These are phyloP conservation scores for Niebla homalea DNA, from an alignment of 495 filamentous ascomycete species.

Conservation along the genomic window DNA sequence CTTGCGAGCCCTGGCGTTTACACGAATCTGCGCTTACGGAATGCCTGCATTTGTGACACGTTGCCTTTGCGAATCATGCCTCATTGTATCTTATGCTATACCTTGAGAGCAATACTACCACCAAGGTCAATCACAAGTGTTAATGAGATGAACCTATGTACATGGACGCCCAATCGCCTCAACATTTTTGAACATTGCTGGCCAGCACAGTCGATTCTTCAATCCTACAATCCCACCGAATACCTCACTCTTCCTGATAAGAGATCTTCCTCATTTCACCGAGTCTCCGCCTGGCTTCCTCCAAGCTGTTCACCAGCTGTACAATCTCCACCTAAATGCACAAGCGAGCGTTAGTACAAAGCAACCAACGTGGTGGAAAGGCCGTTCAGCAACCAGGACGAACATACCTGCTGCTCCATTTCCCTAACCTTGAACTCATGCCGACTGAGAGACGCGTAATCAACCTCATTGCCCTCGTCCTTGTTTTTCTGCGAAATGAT, in stretches of 20 bases:
- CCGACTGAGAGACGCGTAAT: conserved; percentile 73
- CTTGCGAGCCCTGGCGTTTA: too few relatives aligned
- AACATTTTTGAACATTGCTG: too few relatives aligned
- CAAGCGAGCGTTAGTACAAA: conserved; percentile 10
- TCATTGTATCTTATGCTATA: too few relatives aligned
- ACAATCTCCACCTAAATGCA: conserved; percentile 76
- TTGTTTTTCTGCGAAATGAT: conserved; percentile 79
- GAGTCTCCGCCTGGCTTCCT: conserved; percentile 66
- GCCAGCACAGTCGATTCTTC: too few relatives aligned
- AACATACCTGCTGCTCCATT: conserved; percentile 96
- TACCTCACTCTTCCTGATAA: conserved; percentile 66
- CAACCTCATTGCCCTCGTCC: conserved; percentile 68
- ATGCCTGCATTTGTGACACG: too few relatives aligned
- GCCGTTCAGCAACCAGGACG: neutral
- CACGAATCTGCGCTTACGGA: too few relatives aligned
- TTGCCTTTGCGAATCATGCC: too few relatives aligned
- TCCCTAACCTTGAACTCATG: conserved; percentile 97
- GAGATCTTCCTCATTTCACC: conserved; percentile 99
- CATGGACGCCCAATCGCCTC: too few relatives aligned
- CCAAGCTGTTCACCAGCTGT: conserved; percentile 79
- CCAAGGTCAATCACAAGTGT: too few relatives aligned
- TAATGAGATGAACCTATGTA: too few relatives aligned
- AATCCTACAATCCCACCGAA: too few relatives aligned
- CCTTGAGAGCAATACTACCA: too few relatives aligned
- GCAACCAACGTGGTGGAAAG: neutral